Percentiles rank a stretch among this genome's conserved stretches.
These are phyloP conservation scores for Penicillium canariense DNA, from an alignment of 495 filamentous ascomycete genomes.

Conservation along the genomic window DNA sequence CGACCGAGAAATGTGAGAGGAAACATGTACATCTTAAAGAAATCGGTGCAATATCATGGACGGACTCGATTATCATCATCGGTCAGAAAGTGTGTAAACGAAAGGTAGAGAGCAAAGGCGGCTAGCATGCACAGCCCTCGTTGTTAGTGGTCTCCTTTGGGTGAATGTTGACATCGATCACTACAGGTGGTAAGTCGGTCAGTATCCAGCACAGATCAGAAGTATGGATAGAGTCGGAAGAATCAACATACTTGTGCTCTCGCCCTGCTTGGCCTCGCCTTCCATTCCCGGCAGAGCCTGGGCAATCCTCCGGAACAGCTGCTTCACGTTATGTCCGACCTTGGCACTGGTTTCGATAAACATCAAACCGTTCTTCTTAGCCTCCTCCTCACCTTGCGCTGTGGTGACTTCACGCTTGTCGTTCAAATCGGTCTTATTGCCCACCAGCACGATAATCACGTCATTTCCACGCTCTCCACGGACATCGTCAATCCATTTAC, in stretches of 20 bases:
- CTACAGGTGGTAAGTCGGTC: conserved; percentile 38
- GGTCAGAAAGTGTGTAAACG: conserved; percentile 23
- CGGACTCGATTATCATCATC: conserved; percentile 37
- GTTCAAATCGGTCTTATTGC: conserved; percentile 98
- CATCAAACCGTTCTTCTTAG: conserved; percentile 95
- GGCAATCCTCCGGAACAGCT: conserved; percentile 92
- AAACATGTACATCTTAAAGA: conserved; percentile 46
- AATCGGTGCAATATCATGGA: conserved; percentile 41
- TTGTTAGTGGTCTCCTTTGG: conserved; percentile 65
- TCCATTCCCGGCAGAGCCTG: conserved; percentile 98
- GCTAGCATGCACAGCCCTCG: conserved; percentile 79
- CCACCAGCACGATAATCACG: conserved; percentile 96
- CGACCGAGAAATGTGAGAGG: conserved; percentile 20
- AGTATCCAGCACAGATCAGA: conserved; percentile 4
- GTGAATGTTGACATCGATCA: conserved; percentile 95
- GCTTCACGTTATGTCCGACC: conserved; percentile 97
- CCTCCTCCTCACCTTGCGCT: conserved; percentile 93
- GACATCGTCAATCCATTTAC: conserved; percentile 99
- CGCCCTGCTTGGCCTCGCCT: conserved; percentile 63
- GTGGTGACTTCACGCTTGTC: conserved; percentile 97
- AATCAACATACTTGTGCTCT: conserved; percentile 60
- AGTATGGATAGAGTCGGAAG: not conserved
- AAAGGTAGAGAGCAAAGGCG: conserved; percentile 3
- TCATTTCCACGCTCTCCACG: conserved; percentile 94
- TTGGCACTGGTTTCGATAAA: conserved; percentile 99